Conservation (phyloP, 208 protist genomes). For the Crithidia sp. region DNA sequence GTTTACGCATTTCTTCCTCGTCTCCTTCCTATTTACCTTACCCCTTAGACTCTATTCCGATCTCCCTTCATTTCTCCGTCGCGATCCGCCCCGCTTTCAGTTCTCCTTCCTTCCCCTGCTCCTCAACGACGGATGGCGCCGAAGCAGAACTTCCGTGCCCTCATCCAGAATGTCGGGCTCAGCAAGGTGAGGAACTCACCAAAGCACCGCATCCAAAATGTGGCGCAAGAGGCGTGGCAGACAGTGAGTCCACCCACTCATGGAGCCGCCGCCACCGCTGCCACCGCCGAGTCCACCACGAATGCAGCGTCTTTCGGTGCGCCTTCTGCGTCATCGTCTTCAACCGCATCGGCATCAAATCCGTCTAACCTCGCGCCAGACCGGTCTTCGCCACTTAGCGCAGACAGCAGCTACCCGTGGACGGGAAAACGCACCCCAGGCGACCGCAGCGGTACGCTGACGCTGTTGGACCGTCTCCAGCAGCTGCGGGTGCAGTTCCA, state of each 20-base stretch:
- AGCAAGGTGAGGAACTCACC: constrained; percentile 36
- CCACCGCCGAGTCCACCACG: background rate
- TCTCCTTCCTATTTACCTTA: too few relatives aligned
- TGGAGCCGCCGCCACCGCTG: too few relatives aligned
- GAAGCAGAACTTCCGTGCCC: constrained; percentile 31
- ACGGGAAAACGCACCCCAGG: background rate
- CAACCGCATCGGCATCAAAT: background rate
- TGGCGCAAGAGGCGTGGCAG: constrained; percentile 12
- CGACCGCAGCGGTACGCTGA: background rate
- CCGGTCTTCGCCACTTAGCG: background rate
- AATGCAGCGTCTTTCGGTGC: too few relatives aligned
- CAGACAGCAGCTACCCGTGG: background rate
- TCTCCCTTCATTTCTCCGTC: too few relatives aligned
- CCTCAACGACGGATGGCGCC: constrained; percentile 4
- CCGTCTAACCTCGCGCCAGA: background rate
- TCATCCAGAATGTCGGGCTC: constrained; percentile 39
- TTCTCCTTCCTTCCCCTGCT: background rate
- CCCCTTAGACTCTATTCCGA: too few relatives aligned
- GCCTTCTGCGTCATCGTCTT: background rate
- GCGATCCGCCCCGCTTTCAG: too few relatives aligned
- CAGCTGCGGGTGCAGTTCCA: constrained; percentile 22
- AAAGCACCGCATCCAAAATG: constrained; percentile 29
- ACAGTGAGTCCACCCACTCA: background rate
- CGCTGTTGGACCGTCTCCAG: constrained; percentile 20
- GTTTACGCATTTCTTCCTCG: too few relatives aligned